phyloP scores from a whole-genome alignment of 2,329 filamentous ascomycete genomes.

The Podosphaera fusca region DNA sequence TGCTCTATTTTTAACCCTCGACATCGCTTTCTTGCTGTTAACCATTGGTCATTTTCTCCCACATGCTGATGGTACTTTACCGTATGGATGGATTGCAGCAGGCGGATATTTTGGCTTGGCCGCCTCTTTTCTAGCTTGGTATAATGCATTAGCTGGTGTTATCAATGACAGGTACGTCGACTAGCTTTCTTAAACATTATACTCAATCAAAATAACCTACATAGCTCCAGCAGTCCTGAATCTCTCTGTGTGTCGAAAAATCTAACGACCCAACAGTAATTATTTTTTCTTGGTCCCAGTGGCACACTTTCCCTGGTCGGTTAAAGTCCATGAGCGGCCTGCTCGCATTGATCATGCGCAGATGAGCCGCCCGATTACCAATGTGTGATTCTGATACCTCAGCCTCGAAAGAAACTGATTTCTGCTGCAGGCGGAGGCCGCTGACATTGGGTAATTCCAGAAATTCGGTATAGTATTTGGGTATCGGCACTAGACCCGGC shows the following conservation, averaged over 20 bases:
- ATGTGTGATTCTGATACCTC: background rate
- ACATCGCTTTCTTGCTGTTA: conserved; percentile 32
- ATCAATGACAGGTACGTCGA: conserved; percentile 39
- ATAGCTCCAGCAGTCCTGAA: background rate
- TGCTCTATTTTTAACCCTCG: conserved; percentile 33
- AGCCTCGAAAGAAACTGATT: background rate
- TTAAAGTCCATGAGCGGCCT: conserved; percentile 41
- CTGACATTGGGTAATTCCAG: background rate
- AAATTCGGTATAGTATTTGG: background rate
- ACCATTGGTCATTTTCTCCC: conserved; percentile 19
- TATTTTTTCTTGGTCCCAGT: conserved; percentile 83
- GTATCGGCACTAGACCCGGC: background rate
- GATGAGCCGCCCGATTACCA: no score
- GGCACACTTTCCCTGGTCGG: conserved; percentile 86
- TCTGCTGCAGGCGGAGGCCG: background rate
- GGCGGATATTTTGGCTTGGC: conserved; percentile 64
- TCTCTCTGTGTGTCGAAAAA: background rate
- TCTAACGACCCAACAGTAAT: conserved; percentile 28
- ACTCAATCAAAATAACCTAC: conserved; percentile 1
- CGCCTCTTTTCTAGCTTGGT: conserved; percentile 67
- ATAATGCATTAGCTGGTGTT: conserved; percentile 64
- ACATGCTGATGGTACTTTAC: conserved; percentile 16
- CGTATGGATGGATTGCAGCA: conserved; percentile 34
- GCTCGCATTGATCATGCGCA: conserved; percentile 5
- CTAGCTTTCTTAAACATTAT: background rate